Conservation (phyloP, 306 rosid genomes). For the Medicago lupulina region DNA sequence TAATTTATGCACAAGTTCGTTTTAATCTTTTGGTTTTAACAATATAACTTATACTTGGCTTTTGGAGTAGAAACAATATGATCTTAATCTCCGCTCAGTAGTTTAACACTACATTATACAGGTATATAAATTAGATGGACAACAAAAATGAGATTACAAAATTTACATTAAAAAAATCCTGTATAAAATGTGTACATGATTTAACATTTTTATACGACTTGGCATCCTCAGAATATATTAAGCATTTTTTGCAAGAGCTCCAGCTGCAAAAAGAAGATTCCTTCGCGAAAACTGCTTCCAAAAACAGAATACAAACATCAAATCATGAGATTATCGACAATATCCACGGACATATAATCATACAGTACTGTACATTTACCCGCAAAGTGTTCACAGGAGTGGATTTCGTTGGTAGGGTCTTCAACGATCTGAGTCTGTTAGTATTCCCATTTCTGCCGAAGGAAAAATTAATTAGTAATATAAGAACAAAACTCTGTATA, state of each 20-base stretch:
- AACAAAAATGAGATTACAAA: background rate
- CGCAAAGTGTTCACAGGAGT: slow-evolving; percentile 79
- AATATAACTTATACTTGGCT: background rate
- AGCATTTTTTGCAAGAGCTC: slow-evolving; percentile 65
- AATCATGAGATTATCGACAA: slow-evolving; percentile 8
- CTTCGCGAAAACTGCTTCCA: slow-evolving; percentile 89
- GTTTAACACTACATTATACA: background rate
- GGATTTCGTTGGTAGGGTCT: slow-evolving; percentile 80
- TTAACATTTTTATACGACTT: background rate
- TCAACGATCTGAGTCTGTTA: slow-evolving; percentile 82
- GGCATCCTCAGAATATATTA: slow-evolving; percentile 33
- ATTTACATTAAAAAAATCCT: background rate
- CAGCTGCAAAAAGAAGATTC: slow-evolving; percentile 93
- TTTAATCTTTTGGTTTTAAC: background rate
- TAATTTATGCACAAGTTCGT: background rate
- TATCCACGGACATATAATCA: slow-evolving; percentile 16
- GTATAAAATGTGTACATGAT: slow-evolving; percentile 1
- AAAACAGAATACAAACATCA: slow-evolving; percentile 32
- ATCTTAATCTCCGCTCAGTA: background rate
- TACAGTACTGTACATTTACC: slow-evolving; percentile 49
- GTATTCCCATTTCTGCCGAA: slow-evolving; percentile 67
- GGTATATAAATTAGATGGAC: background rate
- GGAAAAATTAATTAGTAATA: slow-evolving; percentile 18
- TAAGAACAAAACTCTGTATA: slow-evolving; percentile 9
- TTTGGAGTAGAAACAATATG: background rate